Evolutionary conservation across 83 land plant genomes (phyloP).

Genomic region (Diphasiastrum complanatum): DNA sequence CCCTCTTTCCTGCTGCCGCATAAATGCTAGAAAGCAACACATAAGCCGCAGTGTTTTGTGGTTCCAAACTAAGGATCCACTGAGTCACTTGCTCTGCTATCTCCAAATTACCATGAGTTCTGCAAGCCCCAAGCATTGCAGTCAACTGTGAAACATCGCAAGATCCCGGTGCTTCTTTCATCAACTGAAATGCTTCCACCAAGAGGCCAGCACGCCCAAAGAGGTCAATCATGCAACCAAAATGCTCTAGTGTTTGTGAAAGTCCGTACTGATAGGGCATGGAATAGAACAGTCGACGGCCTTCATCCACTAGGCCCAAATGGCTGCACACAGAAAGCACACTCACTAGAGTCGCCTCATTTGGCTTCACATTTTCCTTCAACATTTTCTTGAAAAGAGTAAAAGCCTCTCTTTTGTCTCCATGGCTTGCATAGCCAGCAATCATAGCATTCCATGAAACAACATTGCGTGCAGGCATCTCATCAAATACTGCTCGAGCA

Average conservation of each 20-base stretch:
- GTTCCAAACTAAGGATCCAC: too few relatives aligned
- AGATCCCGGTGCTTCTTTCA: neutral
- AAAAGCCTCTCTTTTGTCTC: neutral
- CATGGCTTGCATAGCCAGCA: neutral
- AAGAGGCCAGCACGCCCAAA: conserved; percentile 4
- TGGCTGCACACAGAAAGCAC: conserved; percentile 32
- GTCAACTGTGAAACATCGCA: neutral
- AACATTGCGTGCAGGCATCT: neutral
- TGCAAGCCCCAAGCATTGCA: neutral
- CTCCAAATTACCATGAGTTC: neutral
- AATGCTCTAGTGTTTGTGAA: conserved; percentile 30
- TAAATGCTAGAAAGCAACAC: too few relatives aligned
- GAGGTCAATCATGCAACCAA: conserved; percentile 12
- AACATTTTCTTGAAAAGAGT: neutral
- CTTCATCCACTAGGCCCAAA: conserved; percentile 28
- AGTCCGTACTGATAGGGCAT: conserved; percentile 26
- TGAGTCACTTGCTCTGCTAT: too few relatives aligned
- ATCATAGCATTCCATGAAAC: conserved; percentile 13
- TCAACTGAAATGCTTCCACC: neutral
- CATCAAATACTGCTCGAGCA: neutral
- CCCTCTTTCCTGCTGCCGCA: too few relatives aligned
- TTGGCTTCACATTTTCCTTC: conserved; percentile 23
- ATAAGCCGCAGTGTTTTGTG: too few relatives aligned
- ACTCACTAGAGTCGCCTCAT: conserved; percentile 25
- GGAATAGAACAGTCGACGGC: conserved; percentile 17